Base-by-base conservation (phyloP, 139 green algal species). In the Tetratostichococcus sp. region DNA sequence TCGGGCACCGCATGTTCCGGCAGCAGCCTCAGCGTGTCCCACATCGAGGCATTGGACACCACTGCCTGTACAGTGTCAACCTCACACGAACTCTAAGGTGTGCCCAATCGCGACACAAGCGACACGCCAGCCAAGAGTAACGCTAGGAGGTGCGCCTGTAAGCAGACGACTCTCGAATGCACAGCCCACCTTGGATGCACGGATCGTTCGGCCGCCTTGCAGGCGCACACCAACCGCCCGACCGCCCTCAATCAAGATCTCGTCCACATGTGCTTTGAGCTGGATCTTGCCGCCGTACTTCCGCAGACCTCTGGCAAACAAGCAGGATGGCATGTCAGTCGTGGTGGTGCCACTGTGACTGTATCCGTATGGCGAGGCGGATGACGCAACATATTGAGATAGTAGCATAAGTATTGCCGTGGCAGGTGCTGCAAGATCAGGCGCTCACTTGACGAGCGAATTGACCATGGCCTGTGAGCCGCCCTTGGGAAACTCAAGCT, bases 401-500 rank as follows among this genome's bases (percentile, higher is more conserved):
- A n/a, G n/a, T n/a, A n/a, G n/a, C n/a, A n/a, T n/a, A n/a, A n/a
- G n/a, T n/a, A n/a, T n/a, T n/a, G n/a, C n/a, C n/a, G n/a, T n/a
- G n/a, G n/a, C n/a, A n/a, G n/a, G n/a, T n/a, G n/a, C n/a, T n/a
- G n/a, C n/a, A n/a, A n/a, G n/a, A n/a, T n/a, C n/a, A 50, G 8
- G 14, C 8, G 59, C 75, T 23, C 11, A 88, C 82, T 86, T 80
- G 22, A 97, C 89, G 1, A 99, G 87, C 0, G 91, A 91, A 57
- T 94, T 79, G 30, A 97, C 90, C 79, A 99, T 90, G 25, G 91
- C 96, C 69, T 90, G 82, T 58, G 83, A 90, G 32, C 96, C 96
- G 5, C 96, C 96, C 0, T 90, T 71, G 0, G 96, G 96, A 77
- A 97, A 99, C 80, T 99, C 94, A 39, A 97, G 76, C 32, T 59